Percentiles rank a stretch among this genome's conserved stretches.
phyloP scores from a whole-genome alignment of 1,139 yeast genomes.

The Taphrina populina region DNA sequence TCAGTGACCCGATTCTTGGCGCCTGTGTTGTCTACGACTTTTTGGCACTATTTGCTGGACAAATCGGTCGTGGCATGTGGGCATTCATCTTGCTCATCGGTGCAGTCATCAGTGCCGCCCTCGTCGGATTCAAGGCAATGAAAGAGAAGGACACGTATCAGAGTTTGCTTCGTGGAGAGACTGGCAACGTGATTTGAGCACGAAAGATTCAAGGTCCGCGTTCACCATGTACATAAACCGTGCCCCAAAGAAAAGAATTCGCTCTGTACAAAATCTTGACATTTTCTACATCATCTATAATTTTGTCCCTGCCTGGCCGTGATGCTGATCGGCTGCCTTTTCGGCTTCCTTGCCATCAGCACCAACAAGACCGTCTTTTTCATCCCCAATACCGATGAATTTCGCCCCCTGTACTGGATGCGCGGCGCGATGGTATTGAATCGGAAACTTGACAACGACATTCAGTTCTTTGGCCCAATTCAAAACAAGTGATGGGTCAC shows the following conservation, averaged over 20 bases:
- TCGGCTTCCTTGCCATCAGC: conserved; percentile 21
- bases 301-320: conserved; percentile 6
- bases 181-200: conserved; percentile 10
- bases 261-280: no score
- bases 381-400: conserved; percentile 25
- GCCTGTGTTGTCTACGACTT: conserved; percentile 30
- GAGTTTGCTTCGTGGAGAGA: conserved; percentile 15
- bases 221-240: background rate
- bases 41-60: conserved; percentile 25
- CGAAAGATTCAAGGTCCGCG: background rate
- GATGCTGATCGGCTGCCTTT: conserved; percentile 22
- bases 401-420: conserved; percentile 25
- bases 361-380: conserved; percentile 3
- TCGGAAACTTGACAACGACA: conserved; percentile 49
- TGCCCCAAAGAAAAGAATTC: no score
- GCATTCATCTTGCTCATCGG: conserved; percentile 17
- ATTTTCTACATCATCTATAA: background rate
- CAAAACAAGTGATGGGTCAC: conserved; percentile 54
- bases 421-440: conserved; percentile 48
- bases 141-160: conserved; percentile 26
- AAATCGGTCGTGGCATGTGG: conserved; percentile 24
- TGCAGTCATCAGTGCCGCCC: conserved; percentile 22
- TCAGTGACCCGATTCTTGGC: conserved; percentile 26
- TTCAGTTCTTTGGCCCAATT: conserved; percentile 54
- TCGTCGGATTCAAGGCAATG: conserved; percentile 13